Percentiles rank a stretch among this genome's conserved stretches.
These are phyloP conservation scores for Setomelanomma holmii DNA, from an alignment of 2,329 filamentous ascomycete genomes.

Conservation along the genomic window DNA sequence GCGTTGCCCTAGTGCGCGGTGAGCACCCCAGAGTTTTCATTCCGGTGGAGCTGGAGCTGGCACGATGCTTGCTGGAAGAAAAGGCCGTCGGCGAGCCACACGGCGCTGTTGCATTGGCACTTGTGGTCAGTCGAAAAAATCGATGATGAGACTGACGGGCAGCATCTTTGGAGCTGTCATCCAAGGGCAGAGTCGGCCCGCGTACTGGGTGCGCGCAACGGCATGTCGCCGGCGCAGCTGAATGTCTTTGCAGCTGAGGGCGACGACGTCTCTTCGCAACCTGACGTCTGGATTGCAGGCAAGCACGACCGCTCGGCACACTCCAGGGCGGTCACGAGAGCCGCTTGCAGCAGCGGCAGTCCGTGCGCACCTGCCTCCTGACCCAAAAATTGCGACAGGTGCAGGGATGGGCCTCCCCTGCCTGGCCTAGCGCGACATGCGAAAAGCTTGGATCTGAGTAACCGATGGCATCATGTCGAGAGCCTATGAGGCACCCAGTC, in stretches of 20 bases:
- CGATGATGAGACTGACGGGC: conserved; percentile 1
- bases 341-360: conserved; percentile 19
- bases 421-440: conserved; percentile 24
- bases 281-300: conserved; percentile 15
- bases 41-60: conserved; percentile 22
- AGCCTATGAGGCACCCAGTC: conserved; percentile 32
- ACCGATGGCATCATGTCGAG: conserved; percentile 38
- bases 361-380: conserved; percentile 41
- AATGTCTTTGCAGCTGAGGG: conserved; percentile 4
- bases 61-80: conserved; percentile 17
- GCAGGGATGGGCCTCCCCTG: conserved; percentile 27
- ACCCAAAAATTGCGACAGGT: conserved; percentile 38
- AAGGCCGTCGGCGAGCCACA: conserved; percentile 28
- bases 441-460: conserved; percentile 35
- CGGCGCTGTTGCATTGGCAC: conserved; percentile 11
- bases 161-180: background rate
- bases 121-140: conserved; percentile 3
- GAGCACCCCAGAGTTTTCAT: conserved; percentile 27
- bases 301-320: conserved; percentile 12
- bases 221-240: background rate
- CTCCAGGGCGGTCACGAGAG: conserved; percentile 38
- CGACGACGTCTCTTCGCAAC: conserved; percentile 11
- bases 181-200: background rate
- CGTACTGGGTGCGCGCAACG: background rate
- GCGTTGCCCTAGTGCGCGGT: conserved; percentile 19